Conservation (phyloP, 495 filamentous ascomycete species). For the Aspergillus wentii region DNA sequence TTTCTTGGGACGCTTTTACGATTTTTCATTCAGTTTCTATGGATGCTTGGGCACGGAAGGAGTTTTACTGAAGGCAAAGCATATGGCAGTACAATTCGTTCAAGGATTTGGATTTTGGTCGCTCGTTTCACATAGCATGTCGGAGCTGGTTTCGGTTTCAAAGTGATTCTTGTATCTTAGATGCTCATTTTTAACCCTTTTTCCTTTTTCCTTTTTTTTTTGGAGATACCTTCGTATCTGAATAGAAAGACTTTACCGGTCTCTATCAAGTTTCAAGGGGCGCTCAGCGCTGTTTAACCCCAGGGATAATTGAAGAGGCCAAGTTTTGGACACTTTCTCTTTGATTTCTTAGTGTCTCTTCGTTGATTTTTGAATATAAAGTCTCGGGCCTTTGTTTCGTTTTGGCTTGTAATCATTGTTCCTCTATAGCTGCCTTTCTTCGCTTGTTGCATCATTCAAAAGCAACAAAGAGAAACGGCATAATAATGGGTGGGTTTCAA, state of each 20-base stretch:
- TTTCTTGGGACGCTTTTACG: constrained; percentile 1
- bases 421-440: too few species aligned
- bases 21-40: constrained; percentile 15
- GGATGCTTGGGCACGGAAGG: constrained; percentile 33
- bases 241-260: not conserved
- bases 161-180: constrained; percentile 16
- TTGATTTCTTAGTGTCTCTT: not conserved
- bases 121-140: constrained; percentile 12
- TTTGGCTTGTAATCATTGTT: too few species aligned
- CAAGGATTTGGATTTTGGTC: constrained; percentile 10
- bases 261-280: too few species aligned
- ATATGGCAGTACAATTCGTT: constrained; percentile 24
- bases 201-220: constrained; percentile 2
- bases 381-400: too few species aligned
- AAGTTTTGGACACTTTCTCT: too few species aligned
- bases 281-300: too few species aligned
- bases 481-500: too few species aligned
- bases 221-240: not conserved
- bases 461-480: too few species aligned
- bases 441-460: too few species aligned
- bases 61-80: constrained; percentile 28
- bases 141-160: constrained; percentile 6
- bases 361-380: not conserved
- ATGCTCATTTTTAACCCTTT: constrained; percentile 2
- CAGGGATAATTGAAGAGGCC: too few species aligned